phyloP scores from a whole-genome alignment of 1,139 yeast genomes.

The Yamadazyma friedrichii region DNA sequence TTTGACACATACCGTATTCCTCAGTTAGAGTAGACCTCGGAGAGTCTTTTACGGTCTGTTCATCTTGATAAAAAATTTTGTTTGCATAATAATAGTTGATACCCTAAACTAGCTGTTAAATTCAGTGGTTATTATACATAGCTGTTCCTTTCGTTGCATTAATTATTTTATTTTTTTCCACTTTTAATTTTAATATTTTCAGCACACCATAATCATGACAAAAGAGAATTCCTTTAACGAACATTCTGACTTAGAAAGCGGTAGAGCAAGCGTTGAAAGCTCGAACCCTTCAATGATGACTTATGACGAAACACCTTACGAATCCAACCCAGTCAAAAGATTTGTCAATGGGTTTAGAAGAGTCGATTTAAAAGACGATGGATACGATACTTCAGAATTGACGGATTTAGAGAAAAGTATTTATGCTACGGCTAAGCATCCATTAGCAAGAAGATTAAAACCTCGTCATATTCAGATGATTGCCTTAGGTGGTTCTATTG shows the following conservation, averaged over 20 bases:
- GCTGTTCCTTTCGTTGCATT: no score
- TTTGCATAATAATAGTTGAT: no score
- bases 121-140: no score
- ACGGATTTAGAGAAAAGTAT: conserved; percentile 36
- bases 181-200: no score
- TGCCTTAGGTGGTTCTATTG: conserved; percentile 45
- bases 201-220: not conserved
- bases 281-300: not conserved
- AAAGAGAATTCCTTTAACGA: conserved; percentile 1
- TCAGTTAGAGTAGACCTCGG: no score
- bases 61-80: no score
- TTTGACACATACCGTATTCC: no score
- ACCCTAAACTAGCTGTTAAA: no score
- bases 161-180: no score
- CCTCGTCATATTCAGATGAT: conserved; percentile 46
- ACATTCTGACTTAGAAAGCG: not conserved
- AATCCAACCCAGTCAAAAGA: conserved; percentile 12
- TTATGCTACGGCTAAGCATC: conserved; percentile 38
- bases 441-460: conserved; percentile 35
- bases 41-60: no score
- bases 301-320: not conserved
- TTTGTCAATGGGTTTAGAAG: conserved; percentile 41
- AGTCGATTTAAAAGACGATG: conserved; percentile 40
- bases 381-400: conserved; percentile 31
- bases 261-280: not conserved